Base-by-base conservation (phyloP, 345 rosid species). In the Theobroma cacao region DNA sequence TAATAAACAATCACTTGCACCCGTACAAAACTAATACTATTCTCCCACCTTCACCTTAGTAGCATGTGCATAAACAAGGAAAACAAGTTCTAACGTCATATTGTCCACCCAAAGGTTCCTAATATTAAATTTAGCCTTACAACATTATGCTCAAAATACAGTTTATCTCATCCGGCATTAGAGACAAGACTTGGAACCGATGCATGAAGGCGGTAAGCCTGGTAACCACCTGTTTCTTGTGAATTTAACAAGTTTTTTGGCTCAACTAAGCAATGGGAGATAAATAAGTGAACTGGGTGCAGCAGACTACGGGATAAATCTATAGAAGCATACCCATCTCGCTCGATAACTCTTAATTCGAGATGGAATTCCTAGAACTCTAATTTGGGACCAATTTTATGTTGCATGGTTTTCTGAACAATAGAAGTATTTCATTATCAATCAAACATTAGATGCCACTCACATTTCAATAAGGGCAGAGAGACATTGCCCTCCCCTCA, bases 381-480 rank as follows among this genome's bases (percentile, higher is more conserved):
- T 36, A 64, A 3, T 17, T 62, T 26, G 22, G 41, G 48, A 38
- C 47, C 70, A 36, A 1, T 34, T 63, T 60, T 30, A 17, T 63
- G 18, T 9, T 18, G 22, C 22, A 22, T 10, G 74, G 58, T 45
- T 45, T 45, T 45, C n/a, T 5, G 22, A 55, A 72, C 17, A 72
- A 58, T 40, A 26, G 36, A 64, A 41, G 78, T 59, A 52, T 58
- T 53, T 66, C 24, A n/a, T 22, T 48, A 63, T 58, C 70, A 48
- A 75, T 75, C 66, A 76, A 68, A 75, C 40, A 48, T 24, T 47
- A 53, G 76, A 79, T 66, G 72, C 59, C 56, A 70, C 43, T 72
- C 67, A 60, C 74, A 74, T 67, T 67, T 36, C 78, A 56, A 80
- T 30, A 66, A 52, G 30, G 48, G 72, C 11, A 47, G 17, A 72